Percentiles rank a stretch among this genome's conserved stretches.
These are phyloP conservation scores for Polyporus arcularius DNA, from an alignment of 768 basidiomycete genomes.

Conservation along the genomic window DNA sequence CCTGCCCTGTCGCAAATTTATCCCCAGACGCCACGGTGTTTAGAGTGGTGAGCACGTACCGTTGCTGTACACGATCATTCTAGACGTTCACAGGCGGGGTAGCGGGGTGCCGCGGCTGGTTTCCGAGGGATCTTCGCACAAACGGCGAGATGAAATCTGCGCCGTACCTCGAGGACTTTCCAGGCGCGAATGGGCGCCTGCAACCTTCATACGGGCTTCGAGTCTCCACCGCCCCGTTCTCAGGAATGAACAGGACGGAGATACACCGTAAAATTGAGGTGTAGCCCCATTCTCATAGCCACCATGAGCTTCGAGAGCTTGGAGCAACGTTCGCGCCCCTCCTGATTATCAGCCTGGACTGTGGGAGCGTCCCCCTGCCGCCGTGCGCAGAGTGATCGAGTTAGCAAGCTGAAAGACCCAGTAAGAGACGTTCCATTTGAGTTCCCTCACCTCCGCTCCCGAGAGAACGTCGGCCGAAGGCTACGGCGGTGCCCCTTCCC, in stretches of 20 bases:
- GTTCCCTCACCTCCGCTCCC: background rate
- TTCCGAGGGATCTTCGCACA: slow-evolving; percentile 19
- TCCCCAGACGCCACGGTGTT: slow-evolving; percentile 2
- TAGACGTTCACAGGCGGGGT: background rate
- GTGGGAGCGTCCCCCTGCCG: background rate
- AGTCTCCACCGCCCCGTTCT: slow-evolving; percentile 13
- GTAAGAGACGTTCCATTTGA: background rate
- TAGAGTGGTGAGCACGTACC: background rate
- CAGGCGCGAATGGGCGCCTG: slow-evolving; percentile 14
- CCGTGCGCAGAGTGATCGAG: background rate
- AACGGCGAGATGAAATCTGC: slow-evolving; percentile 8
- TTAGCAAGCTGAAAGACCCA: background rate
- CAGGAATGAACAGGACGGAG: slow-evolving; percentile 13
- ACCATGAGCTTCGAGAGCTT: background rate
- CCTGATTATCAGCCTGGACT: slow-evolving; percentile 6
- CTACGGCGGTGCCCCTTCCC: background rate
- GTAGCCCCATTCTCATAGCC: background rate
- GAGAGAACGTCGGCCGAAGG: slow-evolving; percentile 6
- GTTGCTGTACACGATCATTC: slow-evolving; percentile 5
- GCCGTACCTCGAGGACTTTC: slow-evolving; percentile 6
- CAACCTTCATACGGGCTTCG: slow-evolving; percentile 2
- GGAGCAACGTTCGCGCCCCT: background rate
- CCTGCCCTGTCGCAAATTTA: slow-evolving; percentile 16
- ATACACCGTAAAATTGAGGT: slow-evolving; percentile 14
- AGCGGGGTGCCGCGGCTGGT: background rate